These are phyloP conservation scores for Stagonosporopsis rhizophila DNA, from an alignment of 2,329 filamentous ascomycete genomes.

Conservation along the genomic window DNA sequence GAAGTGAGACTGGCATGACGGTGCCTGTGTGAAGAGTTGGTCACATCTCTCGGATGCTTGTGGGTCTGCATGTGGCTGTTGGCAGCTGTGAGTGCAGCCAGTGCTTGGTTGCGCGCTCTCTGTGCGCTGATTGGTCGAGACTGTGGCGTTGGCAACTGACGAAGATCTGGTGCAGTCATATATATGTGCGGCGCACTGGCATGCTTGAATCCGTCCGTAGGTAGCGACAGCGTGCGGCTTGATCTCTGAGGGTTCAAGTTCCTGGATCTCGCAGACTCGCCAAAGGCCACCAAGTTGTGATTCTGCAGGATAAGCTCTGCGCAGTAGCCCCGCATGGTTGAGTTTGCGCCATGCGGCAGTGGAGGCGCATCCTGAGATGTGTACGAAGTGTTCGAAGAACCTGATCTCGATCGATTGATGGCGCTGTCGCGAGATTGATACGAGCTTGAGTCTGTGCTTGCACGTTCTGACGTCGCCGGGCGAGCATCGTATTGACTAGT, in stretches of 20 bases:
- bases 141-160: constrained; percentile 4
- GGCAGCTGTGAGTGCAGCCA: constrained; percentile 14
- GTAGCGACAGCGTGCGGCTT: constrained; percentile 9
- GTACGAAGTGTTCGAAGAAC: constrained; percentile 22
- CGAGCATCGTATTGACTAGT: constrained; percentile 6
- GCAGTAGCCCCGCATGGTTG: constrained; percentile 10
- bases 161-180: constrained; percentile 11
- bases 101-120: constrained; percentile 15
- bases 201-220: not conserved
- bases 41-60: not conserved
- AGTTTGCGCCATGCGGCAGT: constrained; percentile 5
- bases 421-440: constrained; percentile 21
- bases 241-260: constrained; percentile 3
- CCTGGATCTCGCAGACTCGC: constrained; percentile 16
- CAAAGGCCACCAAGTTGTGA: constrained; percentile 11
- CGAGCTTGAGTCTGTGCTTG: constrained; percentile 23
- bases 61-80: constrained; percentile 4
- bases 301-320: constrained; percentile 15
- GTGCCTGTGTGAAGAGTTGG: not conserved
- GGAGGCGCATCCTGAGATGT: constrained; percentile 12
- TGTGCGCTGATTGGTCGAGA: constrained; percentile 9
- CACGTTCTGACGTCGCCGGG: constrained; percentile 12
- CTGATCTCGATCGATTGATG: constrained; percentile 21
- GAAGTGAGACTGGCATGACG: constrained; percentile 16
- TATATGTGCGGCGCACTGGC: constrained; percentile 1